A percentile compares a stretch with the other conserved stretches of the same genome.
These are phyloP conservation scores for Isabelozyma pseudorhagii DNA, from an alignment of 805 yeast genomes.

Conservation along the genomic window DNA sequence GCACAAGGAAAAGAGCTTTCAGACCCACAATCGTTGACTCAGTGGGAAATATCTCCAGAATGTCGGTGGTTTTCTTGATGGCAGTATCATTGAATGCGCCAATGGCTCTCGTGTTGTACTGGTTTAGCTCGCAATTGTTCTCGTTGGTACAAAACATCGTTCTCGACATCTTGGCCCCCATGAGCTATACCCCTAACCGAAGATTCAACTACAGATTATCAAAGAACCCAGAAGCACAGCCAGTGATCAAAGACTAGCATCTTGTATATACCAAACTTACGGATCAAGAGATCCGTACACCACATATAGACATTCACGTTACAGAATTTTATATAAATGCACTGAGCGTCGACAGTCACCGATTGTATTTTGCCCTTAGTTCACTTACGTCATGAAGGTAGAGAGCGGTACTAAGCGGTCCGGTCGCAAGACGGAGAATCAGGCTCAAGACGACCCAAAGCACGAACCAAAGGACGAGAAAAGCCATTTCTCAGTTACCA, in stretches of 20 bases:
- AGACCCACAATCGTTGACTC: slow-evolving; percentile 63
- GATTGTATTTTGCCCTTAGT: no score
- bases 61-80: slow-evolving; percentile 77
- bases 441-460: no score
- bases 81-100: slow-evolving; percentile 87
- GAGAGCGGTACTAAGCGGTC: no score
- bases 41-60: slow-evolving; percentile 65
- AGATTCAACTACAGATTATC: slow-evolving; percentile 20
- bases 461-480: no score
- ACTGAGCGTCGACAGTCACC: no score
- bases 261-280: background rate
- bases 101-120: slow-evolving; percentile 74
- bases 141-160: slow-evolving; percentile 74
- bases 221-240: slow-evolving; percentile 5
- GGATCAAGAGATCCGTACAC: background rate
- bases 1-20: slow-evolving; percentile 38
- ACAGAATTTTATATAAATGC: no score
- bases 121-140: slow-evolving; percentile 82
- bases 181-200: slow-evolving; percentile 45
- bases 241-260: slow-evolving; percentile 1
- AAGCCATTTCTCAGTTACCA: no score
- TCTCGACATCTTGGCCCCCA: slow-evolving; percentile 64
- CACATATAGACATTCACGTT: no score
- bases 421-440: no score
- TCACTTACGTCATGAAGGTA: no score